phyloP scores from a whole-genome alignment of 192 early-diverging fungal genomes.

The Bifiguratus adelaidae region DNA sequence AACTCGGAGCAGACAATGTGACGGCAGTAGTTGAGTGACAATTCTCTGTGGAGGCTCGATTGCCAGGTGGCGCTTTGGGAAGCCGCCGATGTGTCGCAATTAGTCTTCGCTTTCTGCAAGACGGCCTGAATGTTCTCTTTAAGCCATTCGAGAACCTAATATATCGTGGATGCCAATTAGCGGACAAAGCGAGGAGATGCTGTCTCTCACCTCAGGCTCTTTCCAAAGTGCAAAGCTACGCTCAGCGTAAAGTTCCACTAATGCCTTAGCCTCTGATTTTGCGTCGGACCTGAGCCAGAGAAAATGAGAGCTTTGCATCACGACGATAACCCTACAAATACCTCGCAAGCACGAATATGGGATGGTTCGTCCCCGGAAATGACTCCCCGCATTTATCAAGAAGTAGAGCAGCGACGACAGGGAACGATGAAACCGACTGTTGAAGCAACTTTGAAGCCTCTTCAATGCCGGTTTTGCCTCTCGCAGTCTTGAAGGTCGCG shows the following conservation, averaged over 20 bases:
- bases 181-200: background rate
- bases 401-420: conserved; percentile 48
- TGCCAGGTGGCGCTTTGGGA: conserved; percentile 6
- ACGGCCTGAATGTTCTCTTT: conserved; percentile 14
- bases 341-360: no score
- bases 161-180: background rate
- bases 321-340: no score
- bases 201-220: conserved; percentile 47
- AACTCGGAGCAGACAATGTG: conserved; percentile 36
- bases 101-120: no score
- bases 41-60: conserved; percentile 6
- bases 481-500: conserved; percentile 52
- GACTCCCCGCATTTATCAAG: conserved; percentile 47
- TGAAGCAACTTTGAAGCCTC: conserved; percentile 36
- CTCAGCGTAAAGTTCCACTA: conserved; percentile 67
- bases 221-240: conserved; percentile 72
- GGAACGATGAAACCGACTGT: conserved; percentile 63
- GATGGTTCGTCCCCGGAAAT: no score
- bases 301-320: no score
- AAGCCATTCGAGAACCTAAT: conserved; percentile 23
- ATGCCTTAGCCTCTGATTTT: no score
- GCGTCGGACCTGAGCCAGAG: no score
- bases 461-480: conserved; percentile 8
- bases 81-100: no score
- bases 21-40: conserved; percentile 12